These are phyloP conservation scores for Passalora sequoiae DNA, from an alignment of 2,329 filamentous ascomycete genomes.

Conservation along the genomic window DNA sequence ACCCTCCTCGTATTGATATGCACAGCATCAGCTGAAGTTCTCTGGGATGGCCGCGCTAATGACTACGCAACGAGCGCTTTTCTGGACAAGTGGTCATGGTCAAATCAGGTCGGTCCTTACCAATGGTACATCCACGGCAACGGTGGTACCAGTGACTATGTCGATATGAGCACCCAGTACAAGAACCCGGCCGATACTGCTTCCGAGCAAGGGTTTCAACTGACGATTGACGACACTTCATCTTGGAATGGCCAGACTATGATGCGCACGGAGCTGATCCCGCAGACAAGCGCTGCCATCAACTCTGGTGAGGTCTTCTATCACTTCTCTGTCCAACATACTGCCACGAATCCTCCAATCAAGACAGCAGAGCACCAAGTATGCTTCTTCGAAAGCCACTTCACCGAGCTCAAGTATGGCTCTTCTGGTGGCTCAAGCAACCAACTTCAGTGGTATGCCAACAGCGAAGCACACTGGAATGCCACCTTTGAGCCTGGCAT, in stretches of 20 bases:
- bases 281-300: slow-evolving; percentile 62
- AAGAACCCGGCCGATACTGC: slow-evolving; percentile 61
- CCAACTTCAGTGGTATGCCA: slow-evolving; percentile 61
- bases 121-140: slow-evolving; percentile 73
- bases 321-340: slow-evolving; percentile 64
- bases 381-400: slow-evolving; percentile 62
- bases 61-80: slow-evolving; percentile 51
- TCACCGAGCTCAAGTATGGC: slow-evolving; percentile 69
- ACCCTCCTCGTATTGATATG: slow-evolving; percentile 21
- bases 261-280: slow-evolving; percentile 69
- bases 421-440: slow-evolving; percentile 50
- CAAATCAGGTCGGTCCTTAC: slow-evolving; percentile 64
- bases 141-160: slow-evolving; percentile 52
- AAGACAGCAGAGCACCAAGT: slow-evolving; percentile 63
- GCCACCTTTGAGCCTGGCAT: slow-evolving; percentile 56
- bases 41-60: slow-evolving; percentile 65
- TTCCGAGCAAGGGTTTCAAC: slow-evolving; percentile 61
- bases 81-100: slow-evolving; percentile 54
- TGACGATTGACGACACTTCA: slow-evolving; percentile 59
- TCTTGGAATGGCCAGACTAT: slow-evolving; percentile 70
- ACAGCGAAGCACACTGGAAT: slow-evolving; percentile 58
- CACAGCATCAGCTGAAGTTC: slow-evolving; percentile 39
- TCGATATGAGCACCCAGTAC: slow-evolving; percentile 55
- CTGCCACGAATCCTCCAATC: slow-evolving; percentile 55
- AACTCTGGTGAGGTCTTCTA: slow-evolving; percentile 64